Evolutionary conservation across 768 basidiomycete species (phyloP).

Genomic region (Lentinula guzmanii): DNA sequence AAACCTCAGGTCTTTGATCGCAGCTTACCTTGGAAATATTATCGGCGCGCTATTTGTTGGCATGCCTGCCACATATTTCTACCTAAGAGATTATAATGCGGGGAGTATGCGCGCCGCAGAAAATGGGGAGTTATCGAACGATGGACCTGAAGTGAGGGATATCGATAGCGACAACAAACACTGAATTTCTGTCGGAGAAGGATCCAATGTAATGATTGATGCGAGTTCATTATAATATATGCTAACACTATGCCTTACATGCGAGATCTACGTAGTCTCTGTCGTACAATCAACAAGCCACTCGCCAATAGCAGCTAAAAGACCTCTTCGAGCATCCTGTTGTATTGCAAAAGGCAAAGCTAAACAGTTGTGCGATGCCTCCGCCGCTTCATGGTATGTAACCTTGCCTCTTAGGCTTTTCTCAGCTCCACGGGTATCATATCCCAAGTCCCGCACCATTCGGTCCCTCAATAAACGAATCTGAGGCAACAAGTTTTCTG

Average conservation of each 20-base stretch:
- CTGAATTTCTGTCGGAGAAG: background rate
- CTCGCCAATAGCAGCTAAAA: background rate
- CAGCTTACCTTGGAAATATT: constrained; percentile 60
- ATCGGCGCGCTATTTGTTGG: constrained; percentile 61
- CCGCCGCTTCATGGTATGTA: background rate
- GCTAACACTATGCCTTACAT: background rate
- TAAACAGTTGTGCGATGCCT: background rate
- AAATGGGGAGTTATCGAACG: constrained; percentile 17
- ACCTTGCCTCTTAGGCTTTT: background rate
- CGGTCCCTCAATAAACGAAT: constrained; percentile 37
- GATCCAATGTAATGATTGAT: background rate
- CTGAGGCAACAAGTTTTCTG: constrained; percentile 50
- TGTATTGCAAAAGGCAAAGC: background rate
- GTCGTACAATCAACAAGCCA: background rate
- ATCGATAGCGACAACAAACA: constrained; percentile 1
- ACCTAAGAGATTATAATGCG: constrained; percentile 44
- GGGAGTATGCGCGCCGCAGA: constrained; percentile 36
- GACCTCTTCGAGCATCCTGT: background rate
- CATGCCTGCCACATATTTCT: constrained; percentile 59
- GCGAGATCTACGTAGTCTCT: background rate
- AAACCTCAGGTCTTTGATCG: constrained; percentile 50
- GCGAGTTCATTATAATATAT: background rate
- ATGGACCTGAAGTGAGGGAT: background rate
- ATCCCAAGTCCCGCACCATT: constrained; percentile 48
- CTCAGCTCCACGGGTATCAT: constrained; percentile 23